These are phyloP conservation scores for Fraxinus paxiana DNA, from an alignment of 305 asterid species.

Conservation along the genomic window DNA sequence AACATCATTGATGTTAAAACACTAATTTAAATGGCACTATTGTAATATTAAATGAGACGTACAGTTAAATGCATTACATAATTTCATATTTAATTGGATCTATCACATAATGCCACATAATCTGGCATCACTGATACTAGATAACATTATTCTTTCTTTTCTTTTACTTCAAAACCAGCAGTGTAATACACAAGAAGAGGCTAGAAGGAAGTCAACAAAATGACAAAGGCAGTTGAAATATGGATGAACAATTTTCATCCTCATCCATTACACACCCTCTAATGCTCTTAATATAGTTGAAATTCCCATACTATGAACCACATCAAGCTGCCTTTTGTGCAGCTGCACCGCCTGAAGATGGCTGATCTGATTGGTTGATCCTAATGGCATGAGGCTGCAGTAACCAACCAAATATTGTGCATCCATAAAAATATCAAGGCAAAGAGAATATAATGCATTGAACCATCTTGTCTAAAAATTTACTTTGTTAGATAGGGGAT, in stretches of 20 bases:
- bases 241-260: not conserved
- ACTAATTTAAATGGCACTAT: no score
- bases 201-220: not conserved
- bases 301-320: constrained; percentile 24
- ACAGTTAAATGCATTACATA: no score
- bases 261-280: not conserved
- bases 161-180: not conserved
- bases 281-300: not conserved
- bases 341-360: constrained; percentile 24
- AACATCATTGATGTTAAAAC: no score
- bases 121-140: no score
- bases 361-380: constrained; percentile 33
- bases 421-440: not conserved
- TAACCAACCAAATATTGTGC: not conserved
- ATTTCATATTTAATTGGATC: no score
- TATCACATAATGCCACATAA: no score
- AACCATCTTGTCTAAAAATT: not conserved
- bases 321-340: constrained; percentile 41
- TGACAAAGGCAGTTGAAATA: not conserved
- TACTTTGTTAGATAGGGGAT: not conserved
- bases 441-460: not conserved
- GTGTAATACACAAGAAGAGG: not conserved
- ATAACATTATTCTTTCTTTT: not conserved
- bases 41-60: no score
- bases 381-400: constrained; percentile 40